phyloP scores from a whole-genome alignment of 371 early-diverging fungal genomes.

The Dinochytrium kinnereticum region DNA sequence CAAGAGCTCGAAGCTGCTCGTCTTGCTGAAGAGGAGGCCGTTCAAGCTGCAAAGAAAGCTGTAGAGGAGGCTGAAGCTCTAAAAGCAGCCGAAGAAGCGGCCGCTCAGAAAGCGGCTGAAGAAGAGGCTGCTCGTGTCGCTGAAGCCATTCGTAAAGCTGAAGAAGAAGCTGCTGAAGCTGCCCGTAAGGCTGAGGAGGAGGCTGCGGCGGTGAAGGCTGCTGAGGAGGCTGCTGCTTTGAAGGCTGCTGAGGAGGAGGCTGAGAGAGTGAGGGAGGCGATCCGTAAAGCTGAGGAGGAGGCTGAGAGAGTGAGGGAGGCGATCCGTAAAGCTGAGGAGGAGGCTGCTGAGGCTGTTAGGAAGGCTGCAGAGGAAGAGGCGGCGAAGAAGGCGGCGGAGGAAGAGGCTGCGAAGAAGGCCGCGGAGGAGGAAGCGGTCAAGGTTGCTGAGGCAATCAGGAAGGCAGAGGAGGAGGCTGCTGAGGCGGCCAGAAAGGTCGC shows the following conservation, averaged over 20 bases:
- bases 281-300: neutral
- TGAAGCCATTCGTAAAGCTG: neutral
- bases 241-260: neutral
- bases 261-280: neutral
- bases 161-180: slow-evolving; percentile 4
- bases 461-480: slow-evolving; percentile 13
- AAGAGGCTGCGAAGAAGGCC: neutral
- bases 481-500: neutral
- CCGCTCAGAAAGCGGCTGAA: neutral
- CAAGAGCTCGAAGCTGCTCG: neutral
- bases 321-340: neutral
- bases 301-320: neutral
- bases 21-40: slow-evolving; percentile 5
- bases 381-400: neutral
- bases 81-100: slow-evolving; percentile 1
- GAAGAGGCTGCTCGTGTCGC: neutral
- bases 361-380: slow-evolving; percentile 13
- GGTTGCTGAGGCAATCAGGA: neutral
- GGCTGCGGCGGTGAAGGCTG: neutral
- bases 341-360: neutral
- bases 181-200: neutral
- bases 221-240: neutral
- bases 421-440: neutral
- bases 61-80: neutral
- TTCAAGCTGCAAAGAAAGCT: neutral